phyloP scores from a whole-genome alignment of 305 asterid genomes.

The Fraxinus nigra region DNA sequence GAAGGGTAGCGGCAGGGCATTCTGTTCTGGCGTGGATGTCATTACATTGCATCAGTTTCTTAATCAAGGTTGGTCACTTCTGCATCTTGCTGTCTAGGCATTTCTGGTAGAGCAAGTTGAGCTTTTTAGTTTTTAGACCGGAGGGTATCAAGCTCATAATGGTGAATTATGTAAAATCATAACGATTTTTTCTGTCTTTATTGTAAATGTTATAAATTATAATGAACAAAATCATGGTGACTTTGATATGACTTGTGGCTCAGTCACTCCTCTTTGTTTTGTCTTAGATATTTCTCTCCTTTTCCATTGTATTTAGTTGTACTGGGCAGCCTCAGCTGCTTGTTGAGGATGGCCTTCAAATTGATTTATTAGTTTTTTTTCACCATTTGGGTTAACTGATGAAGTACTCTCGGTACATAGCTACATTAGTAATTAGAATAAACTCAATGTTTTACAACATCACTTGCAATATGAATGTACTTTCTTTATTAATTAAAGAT shows the following conservation, averaged over 20 bases:
- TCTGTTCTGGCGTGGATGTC: conserved; percentile 87
- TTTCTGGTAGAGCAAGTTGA: conserved; percentile 10
- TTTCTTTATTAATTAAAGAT: neutral
- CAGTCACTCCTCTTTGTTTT: neutral
- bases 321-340: neutral
- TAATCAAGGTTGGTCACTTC: conserved; percentile 62
- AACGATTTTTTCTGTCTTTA: neutral
- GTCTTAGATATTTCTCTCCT: neutral
- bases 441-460: neutral
- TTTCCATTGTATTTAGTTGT: neutral
- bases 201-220: neutral
- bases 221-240: neutral
- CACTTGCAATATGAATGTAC: neutral
- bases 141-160: neutral
- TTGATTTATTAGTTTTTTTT: neutral
- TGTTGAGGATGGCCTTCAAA: neutral
- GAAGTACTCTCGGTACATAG: neutral
- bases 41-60: conserved; percentile 58
- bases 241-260: neutral
- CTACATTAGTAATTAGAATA: neutral
- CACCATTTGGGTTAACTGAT: neutral
- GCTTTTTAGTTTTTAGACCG: conserved; percentile 15
- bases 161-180: neutral
- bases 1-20: conserved; percentile 73
- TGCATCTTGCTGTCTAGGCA: conserved; percentile 4